Conservation (phyloP, 805 yeast genomes). For the Saturnispora gosingensis region DNA sequence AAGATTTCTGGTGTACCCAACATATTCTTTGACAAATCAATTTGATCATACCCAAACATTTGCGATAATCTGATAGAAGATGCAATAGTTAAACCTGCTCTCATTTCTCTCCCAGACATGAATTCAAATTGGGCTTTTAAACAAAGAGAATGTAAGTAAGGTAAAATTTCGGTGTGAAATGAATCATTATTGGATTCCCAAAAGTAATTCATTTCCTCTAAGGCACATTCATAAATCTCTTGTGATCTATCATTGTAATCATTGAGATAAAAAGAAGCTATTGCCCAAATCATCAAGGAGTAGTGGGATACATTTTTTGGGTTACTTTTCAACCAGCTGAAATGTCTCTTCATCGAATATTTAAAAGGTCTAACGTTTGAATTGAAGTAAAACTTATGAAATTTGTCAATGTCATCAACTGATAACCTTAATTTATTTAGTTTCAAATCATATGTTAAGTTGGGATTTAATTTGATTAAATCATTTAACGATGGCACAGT, state of each 20-base stretch:
- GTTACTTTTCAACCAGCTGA: conserved; percentile 13
- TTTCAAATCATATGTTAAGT: conserved; percentile 7
- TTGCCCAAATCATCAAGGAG: conserved; percentile 21
- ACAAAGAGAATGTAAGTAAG: conserved; percentile 20
- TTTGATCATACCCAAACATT: conserved; percentile 24
- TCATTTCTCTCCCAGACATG: conserved; percentile 19
- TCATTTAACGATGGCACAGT: conserved; percentile 1
- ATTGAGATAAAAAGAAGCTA: conserved; percentile 13
- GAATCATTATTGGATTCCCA: conserved; percentile 14
- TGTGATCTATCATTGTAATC: conserved; percentile 15
- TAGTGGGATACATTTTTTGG: conserved; percentile 16
- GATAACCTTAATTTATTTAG: conserved; percentile 17
- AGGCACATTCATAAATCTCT: conserved; percentile 15
- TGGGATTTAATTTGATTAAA: background rate
- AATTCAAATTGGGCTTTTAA: conserved; percentile 23
- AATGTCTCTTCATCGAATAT: conserved; percentile 18
- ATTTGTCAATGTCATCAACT: conserved; percentile 14
- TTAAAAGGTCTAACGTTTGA: conserved; percentile 10
- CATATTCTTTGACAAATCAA: conserved; percentile 19
- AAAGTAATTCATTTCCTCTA: conserved; percentile 12
- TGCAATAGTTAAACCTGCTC: conserved; percentile 23
- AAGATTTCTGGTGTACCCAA: conserved; percentile 15
- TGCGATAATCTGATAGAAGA: conserved; percentile 22
- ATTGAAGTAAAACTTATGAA: conserved; percentile 16
- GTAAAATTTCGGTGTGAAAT: conserved; percentile 16